These are phyloP conservation scores for Rubroboletus pulcherrimus DNA, from an alignment of 768 basidiomycete species.

Conservation along the genomic window DNA sequence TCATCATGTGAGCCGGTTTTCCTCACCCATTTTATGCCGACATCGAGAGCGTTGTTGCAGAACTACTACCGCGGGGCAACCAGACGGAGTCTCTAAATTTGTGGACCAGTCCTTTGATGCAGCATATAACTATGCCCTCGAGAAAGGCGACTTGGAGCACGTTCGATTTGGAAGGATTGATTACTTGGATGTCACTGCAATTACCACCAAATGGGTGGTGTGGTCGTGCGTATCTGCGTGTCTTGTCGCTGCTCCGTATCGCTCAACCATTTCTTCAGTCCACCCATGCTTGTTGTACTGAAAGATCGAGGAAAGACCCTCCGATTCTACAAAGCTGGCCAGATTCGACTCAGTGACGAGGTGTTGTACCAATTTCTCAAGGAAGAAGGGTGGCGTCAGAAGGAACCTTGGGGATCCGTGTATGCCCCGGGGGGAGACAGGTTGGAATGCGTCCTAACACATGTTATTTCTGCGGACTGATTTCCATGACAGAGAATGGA, in stretches of 20 bases:
- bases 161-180: constrained; percentile 85
- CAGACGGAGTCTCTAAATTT: constrained; percentile 63
- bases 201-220: constrained; percentile 83
- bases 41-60: constrained; percentile 31
- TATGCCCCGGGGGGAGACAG: constrained; percentile 76
- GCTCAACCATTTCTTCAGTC: constrained; percentile 41
- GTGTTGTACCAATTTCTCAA: constrained; percentile 63
- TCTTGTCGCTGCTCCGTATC: not conserved
- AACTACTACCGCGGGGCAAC: constrained; percentile 52
- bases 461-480: constrained; percentile 8
- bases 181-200: constrained; percentile 76
- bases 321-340: constrained; percentile 72
- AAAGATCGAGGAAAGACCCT: constrained; percentile 71
- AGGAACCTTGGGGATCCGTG: constrained; percentile 63
- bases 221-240: constrained; percentile 61
- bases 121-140: constrained; percentile 60
- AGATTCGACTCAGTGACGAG: constrained; percentile 57
- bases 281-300: constrained; percentile 69
- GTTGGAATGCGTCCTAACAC: constrained; percentile 35
- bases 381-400: constrained; percentile 56
- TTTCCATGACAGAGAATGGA: constrained; percentile 50
- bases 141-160: constrained; percentile 60
- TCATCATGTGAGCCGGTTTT: constrained; percentile 59
- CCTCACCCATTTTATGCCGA: not conserved
- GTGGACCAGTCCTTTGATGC: constrained; percentile 74